These are phyloP conservation scores for Raddia guianensis DNA, from an alignment of 176 grass and related monocot species.

Conservation along the genomic window DNA sequence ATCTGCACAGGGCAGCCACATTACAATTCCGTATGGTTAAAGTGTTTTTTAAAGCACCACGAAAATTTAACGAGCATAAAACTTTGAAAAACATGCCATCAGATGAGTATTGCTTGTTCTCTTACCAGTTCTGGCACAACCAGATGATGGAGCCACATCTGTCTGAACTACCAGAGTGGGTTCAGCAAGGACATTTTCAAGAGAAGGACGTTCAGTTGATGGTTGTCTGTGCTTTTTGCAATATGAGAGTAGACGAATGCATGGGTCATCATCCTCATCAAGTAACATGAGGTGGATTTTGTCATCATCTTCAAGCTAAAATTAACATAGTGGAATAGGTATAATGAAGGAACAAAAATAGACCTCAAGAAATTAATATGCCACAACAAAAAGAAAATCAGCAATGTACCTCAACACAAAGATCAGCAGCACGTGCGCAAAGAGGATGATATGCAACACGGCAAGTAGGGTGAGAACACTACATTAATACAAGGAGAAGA, in stretches of 20 bases:
- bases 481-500: constrained; percentile 34
- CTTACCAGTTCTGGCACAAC: constrained; percentile 95
- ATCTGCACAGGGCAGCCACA: not conserved
- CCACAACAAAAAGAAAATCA: constrained; percentile 1
- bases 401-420: constrained; percentile 84
- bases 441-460: constrained; percentile 98
- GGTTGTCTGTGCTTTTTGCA: constrained; percentile 98
- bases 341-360: constrained; percentile 38
- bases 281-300: constrained; percentile 87
- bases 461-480: constrained; percentile 97
- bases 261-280: constrained; percentile 88
- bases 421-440: constrained; percentile 98
- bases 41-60: constrained; percentile 1
- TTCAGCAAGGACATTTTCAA: constrained; percentile 46
- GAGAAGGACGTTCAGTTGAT: constrained; percentile 72
- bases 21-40: not conserved
- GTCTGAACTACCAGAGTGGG: constrained; percentile 47
- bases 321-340: constrained; percentile 30
- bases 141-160: constrained; percentile 62
- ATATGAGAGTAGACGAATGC: constrained; percentile 94
- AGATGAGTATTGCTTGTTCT: constrained; percentile 27
- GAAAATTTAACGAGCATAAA: constrained; percentile 29
- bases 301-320: constrained; percentile 96
- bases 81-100: constrained; percentile 2
- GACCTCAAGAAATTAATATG: constrained; percentile 33